Evolutionary conservation across 2,329 filamentous ascomycete genomes (phyloP), one percentile per base, ranked within the genome.

Genomic region (Fonsecaea pedrosoi): DNA sequence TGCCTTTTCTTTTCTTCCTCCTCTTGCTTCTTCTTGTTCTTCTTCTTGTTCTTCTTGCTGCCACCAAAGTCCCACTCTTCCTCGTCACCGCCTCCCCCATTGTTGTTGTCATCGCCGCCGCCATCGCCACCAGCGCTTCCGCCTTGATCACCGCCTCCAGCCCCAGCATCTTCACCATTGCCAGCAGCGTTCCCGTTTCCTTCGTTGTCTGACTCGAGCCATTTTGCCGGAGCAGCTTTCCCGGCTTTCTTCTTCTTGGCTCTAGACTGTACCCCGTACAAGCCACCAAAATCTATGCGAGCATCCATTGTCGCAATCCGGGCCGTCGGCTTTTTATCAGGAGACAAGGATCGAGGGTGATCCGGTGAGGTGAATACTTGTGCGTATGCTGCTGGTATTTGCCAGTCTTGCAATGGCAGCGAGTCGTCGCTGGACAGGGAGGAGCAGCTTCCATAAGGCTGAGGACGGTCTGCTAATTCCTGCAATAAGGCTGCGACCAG

Each of bases 181-280:
- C 73, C 77, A 18, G 73, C 77, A 54, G 76, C 65, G 35, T 71
- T 72, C 12, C 73, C 75, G 35, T 84, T 81, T 35, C 74, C 77
- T 37, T 82, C 82, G 50, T 83, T 82, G 18, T 83, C 82, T 48
- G 80, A 80, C 18, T 81, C 80, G 60, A 72, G 77, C 78, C 78
- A 82, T 70, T 81, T 81, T 62, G 71, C 75, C 71, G 74, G 76
- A 50, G 81, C 78, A 35, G 80, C 76, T 68, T 83, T 82, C 37
- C 78, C 77, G 40, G 81, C 81, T 69, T 82, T 82, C 77, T 89
- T 90, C 59, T 75, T 77, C 34, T 71, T 74, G 12, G 50, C 71
- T 21, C 66, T 69, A 34, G 72, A 70, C 37, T 71, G 71, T 55
- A 75, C 62, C 32, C 69, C 72, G n/a, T 71, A 70, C 5, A 71